phyloP scores from a whole-genome alignment of 2,329 filamentous ascomycete genomes.

The Fusarium xyrophilum region DNA sequence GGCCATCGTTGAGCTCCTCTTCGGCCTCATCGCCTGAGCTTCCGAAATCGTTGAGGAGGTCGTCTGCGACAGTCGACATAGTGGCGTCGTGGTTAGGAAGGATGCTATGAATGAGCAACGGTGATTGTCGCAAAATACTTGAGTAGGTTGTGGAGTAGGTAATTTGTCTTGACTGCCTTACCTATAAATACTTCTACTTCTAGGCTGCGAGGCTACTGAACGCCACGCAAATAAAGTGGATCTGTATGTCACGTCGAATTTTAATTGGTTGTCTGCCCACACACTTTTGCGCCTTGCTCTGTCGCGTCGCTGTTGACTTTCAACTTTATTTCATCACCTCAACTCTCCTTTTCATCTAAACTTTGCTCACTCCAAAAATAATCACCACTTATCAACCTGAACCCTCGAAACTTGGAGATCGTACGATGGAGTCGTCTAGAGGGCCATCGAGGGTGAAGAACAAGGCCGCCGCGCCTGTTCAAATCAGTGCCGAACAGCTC shows the following conservation, averaged over 20 bases:
- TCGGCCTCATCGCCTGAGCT: conserved; percentile 76
- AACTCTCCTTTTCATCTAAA: not conserved
- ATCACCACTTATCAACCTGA: not conserved
- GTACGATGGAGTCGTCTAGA: conserved; percentile 83
- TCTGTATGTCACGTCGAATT: not conserved
- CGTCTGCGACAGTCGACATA: conserved; percentile 93
- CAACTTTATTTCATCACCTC: conserved; percentile 21
- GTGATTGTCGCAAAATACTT: conserved; percentile 23
- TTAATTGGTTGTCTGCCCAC: conserved; percentile 25
- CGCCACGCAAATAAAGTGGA: conserved; percentile 29
- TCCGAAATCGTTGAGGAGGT: conserved; percentile 78
- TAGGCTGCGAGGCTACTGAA: conserved; percentile 41
- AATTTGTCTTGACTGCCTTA: conserved; percentile 19
- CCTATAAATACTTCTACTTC: conserved; percentile 32
- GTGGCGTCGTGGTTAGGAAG: conserved; percentile 31
- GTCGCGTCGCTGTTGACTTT: conserved; percentile 31
- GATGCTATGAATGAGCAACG: conserved; percentile 7
- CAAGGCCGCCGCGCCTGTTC: conserved; percentile 88
- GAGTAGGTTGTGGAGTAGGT: not conserved
- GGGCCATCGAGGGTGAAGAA: conserved; percentile 98
- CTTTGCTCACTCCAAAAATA: not conserved
- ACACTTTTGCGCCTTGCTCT: conserved; percentile 41
- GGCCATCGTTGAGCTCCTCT: conserved; percentile 61
- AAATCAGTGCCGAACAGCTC: conserved; percentile 97
- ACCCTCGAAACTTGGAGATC: not conserved